A percentile compares a stretch with the other conserved stretches of the same genome.
These are phyloP conservation scores for Eucalyptus virginea DNA, from an alignment of 345 rosid species.

Conservation along the genomic window DNA sequence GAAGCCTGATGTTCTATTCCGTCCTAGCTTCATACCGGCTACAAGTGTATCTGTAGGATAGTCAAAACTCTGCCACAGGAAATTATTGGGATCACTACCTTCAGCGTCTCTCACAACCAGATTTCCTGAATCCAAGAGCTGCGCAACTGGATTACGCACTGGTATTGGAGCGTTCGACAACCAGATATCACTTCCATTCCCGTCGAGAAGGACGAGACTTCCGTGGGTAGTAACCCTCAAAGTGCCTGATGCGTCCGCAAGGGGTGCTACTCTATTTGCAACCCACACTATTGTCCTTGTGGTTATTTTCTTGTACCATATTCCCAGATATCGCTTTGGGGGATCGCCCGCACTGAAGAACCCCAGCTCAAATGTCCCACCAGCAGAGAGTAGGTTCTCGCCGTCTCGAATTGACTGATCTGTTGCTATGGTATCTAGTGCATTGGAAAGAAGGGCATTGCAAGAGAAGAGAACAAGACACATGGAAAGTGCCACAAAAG, in stretches of 20 bases:
- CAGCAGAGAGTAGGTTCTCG: background rate
- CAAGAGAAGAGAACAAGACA: background rate
- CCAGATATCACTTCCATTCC: background rate
- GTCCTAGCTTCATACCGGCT: conserved; percentile 38
- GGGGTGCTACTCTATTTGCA: background rate
- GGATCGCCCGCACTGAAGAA: background rate
- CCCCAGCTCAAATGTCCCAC: conserved; percentile 5
- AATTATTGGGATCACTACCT: background rate
- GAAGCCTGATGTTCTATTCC: conserved; percentile 8
- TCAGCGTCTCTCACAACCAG: conserved; percentile 11
- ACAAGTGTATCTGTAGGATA: conserved; percentile 22
- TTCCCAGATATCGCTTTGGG: background rate
- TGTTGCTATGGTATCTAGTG: background rate
- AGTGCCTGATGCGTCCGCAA: background rate
- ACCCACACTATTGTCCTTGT: background rate
- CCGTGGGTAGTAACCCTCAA: background rate
- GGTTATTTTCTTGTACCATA: background rate
- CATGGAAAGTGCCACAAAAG: no score
- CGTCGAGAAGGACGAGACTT: background rate
- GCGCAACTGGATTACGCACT: background rate
- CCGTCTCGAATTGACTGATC: background rate
- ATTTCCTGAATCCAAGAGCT: conserved; percentile 34
- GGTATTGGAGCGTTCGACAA: background rate
- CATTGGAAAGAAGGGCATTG: no score
- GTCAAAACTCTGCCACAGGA: conserved; percentile 59